Percentiles rank a stretch among this genome's conserved stretches.
phyloP scores from a whole-genome alignment of 805 yeast genomes.

The Yamadazyma laniorum region DNA sequence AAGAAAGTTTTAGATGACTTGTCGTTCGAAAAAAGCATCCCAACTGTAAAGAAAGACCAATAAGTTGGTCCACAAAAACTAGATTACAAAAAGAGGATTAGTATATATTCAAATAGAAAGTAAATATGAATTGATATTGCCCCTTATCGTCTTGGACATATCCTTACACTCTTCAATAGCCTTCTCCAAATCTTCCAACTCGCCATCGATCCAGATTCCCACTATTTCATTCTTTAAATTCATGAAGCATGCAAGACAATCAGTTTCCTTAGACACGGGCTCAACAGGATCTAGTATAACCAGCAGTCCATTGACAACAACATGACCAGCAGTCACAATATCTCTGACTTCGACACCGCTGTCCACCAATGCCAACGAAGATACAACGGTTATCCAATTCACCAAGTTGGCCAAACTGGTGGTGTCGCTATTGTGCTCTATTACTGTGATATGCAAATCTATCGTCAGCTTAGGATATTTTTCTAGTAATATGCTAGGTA shows the following conservation, averaged over 20 bases:
- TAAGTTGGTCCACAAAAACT: too few species aligned
- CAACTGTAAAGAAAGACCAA: conserved; percentile 12
- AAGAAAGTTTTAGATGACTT: conserved; percentile 36
- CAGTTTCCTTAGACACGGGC: conserved; percentile 22
- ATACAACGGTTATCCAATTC: conserved; percentile 57
- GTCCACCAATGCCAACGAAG: conserved; percentile 76
- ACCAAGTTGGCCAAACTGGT: conserved; percentile 34
- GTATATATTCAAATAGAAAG: conserved; percentile 2
- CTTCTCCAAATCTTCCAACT: conserved; percentile 20
- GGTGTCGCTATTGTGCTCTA: conserved; percentile 24
- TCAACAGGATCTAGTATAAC: conserved; percentile 20
- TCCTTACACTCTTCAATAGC: conserved; percentile 45
- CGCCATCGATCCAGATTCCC: conserved; percentile 53
- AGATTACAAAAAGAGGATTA: too few species aligned
- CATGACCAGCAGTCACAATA: conserved; percentile 65
- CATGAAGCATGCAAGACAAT: conserved; percentile 49
- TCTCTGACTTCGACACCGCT: conserved; percentile 81
- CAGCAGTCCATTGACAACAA: conserved; percentile 14
- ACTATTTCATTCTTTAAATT: conserved; percentile 57
- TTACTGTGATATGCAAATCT: conserved; percentile 68
- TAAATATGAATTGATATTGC: conserved; percentile 47
- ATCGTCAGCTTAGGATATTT: conserved; percentile 90
- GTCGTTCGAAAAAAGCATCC: conserved; percentile 18
- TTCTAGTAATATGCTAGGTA: conserved; percentile 55
- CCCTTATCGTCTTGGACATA: conserved; percentile 43